Conservation (phyloP, 129 eudicot genomes). For the Artemisia annua region DNA sequence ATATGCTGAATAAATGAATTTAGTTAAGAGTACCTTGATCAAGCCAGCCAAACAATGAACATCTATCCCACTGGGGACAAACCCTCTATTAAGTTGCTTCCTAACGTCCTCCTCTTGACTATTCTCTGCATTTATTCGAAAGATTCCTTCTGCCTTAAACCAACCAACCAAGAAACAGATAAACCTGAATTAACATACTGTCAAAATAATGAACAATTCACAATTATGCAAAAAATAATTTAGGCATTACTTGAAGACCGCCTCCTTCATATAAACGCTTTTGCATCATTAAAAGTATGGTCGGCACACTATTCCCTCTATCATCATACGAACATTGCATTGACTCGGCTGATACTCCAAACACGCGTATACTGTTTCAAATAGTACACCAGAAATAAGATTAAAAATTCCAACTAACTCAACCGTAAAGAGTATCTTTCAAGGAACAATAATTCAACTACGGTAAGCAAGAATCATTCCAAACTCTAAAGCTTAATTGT, state of each 20-base stretch:
- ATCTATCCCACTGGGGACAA: conserved; percentile 74
- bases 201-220: not conserved
- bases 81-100: conserved; percentile 75
- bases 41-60: conserved; percentile 90
- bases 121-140: conserved; percentile 86
- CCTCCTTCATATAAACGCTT: conserved; percentile 67
- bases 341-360: conserved; percentile 88
- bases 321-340: conserved; percentile 89
- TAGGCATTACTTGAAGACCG: conserved; percentile 72
- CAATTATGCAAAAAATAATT: not conserved
- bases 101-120: conserved; percentile 70
- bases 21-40: conserved; percentile 61
- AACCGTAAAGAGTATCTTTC: not conserved
- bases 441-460: not conserved
- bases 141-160: conserved; percentile 89
- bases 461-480: conserved; percentile 24
- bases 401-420: not conserved
- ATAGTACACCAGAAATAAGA: not conserved
- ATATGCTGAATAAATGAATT: not conserved
- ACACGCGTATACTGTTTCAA: conserved; percentile 62
- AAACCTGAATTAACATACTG: not conserved
- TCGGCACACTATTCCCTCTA: conserved; percentile 89
- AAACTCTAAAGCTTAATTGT: conserved; percentile 24
- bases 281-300: conserved; percentile 87
- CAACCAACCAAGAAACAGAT: conserved; percentile 6